Base-by-base conservation (phyloP, 805 yeast species). In the Saccharomycopsis fibuligera region DNA sequence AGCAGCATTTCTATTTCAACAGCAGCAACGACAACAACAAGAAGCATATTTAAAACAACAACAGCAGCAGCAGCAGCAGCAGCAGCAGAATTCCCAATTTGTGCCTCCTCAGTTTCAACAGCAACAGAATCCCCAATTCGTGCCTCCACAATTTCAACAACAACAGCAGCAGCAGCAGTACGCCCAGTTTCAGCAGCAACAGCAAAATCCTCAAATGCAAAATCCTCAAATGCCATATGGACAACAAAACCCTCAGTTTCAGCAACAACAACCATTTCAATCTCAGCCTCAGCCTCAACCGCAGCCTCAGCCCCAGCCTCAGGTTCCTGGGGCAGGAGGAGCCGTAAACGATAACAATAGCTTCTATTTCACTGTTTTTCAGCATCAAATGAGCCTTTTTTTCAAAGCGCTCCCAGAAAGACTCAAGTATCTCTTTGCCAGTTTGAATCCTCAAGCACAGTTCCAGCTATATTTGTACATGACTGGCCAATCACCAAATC, bases 301-400 rank as follows among this genome's bases (percentile, higher is more conserved):
- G 9, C 41, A 21, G 21, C 41, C 23, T 35, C 45, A 37, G 16
- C n/a, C 33, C 33, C 43, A 39, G 31, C n/a, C 41, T 8, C 43
- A 22, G 43, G 23, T 24, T 39, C 41, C 41, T 8, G 41, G 41
- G 9, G 23, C 6, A 37, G 24, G 22, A 35, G 37, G 31, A 9
- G n/a, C n/a, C n/a, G n/a, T n/a, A n/a, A n/a, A n/a, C 31, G 31
- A 12, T 29, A 9, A n/a, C n/a, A n/a, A n/a, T n/a, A n/a, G n/a
- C n/a, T 29, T 29, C 12, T 29, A 29, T 33, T 12, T 17, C 19
- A 6, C 19, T 8, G 9, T 33, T n/a, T 48, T 47, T 21, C 29
- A 42, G 24, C 49, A 36, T 21, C 50, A 50, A 25, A 50, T 50
- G 47, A 35, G 30, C 17, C 31, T 33, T n/a, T 41, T 50, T 17